Conservation (phyloP, 306 rosid genomes). For the Amphicarpaea edgeworthii region DNA sequence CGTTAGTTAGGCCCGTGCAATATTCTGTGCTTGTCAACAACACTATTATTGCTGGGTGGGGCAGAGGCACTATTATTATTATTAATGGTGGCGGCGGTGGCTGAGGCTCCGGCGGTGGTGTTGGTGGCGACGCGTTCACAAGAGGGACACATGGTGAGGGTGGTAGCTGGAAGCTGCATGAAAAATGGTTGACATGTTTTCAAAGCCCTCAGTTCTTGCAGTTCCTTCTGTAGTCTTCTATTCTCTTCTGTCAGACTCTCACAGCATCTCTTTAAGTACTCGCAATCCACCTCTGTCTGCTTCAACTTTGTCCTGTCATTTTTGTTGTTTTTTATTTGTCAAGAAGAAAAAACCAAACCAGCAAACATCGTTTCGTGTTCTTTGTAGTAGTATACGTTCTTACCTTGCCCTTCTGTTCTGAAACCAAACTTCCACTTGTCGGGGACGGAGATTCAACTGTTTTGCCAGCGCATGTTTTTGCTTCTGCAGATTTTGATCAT, state of each 20-base stretch:
- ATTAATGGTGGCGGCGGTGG: conserved; percentile 45
- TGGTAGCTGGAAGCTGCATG: conserved; percentile 97
- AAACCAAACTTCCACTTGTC: conserved; percentile 99
- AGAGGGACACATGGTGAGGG: conserved; percentile 98
- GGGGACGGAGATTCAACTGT: conserved; percentile 88
- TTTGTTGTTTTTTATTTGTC: not conserved
- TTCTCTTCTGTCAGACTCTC: conserved; percentile 94
- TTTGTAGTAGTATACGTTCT: not conserved
- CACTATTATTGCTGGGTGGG: conserved; percentile 1
- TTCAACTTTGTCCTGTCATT: conserved; percentile 85
- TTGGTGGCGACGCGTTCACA: conserved; percentile 82
- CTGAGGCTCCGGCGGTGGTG: conserved; percentile 39
- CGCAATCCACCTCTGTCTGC: conserved; percentile 98
- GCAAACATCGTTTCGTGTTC: not conserved
- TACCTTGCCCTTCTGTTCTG: conserved; percentile 99
- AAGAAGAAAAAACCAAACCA: not conserved
- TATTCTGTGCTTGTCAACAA: conserved; percentile 45
- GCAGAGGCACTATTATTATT: not conserved
- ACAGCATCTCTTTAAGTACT: conserved; percentile 89
- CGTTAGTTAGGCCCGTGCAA: conserved; percentile 46
- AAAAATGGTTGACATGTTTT: conserved; percentile 82
- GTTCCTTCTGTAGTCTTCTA: conserved; percentile 87
- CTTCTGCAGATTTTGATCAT: conserved; percentile 57
- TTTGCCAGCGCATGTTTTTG: conserved; percentile 87
- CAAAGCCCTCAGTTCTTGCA: conserved; percentile 90